Percentiles rank a stretch among this genome's conserved stretches.
Conservation (phyloP, 352 stramenopile species). For the Pilasporangium apinafurcum region DNA sequence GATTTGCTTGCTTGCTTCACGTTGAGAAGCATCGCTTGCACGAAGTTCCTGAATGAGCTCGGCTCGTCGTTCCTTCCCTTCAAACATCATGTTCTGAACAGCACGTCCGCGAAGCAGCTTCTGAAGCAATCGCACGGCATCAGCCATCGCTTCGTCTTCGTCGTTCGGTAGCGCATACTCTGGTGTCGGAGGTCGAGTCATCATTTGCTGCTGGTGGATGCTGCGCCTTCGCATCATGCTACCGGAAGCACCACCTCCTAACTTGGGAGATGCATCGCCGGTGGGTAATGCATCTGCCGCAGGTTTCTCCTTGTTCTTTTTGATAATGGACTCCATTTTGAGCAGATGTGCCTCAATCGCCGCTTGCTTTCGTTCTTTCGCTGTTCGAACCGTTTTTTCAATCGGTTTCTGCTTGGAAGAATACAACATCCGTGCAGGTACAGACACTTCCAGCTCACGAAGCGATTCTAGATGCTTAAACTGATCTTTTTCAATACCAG, state of each 20-base stretch:
- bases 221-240: constrained; percentile 15
- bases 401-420: constrained; percentile 39
- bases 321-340: constrained; percentile 85
- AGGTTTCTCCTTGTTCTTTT: constrained; percentile 40
- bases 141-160: constrained; percentile 42
- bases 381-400: constrained; percentile 48
- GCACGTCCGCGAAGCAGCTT: constrained; percentile 84
- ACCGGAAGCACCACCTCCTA: background rate
- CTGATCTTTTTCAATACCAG: constrained; percentile 42
- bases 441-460: constrained; percentile 49
- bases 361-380: constrained; percentile 73
- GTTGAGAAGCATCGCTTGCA: too few species aligned
- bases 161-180: constrained; percentile 37
- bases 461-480: constrained; percentile 52
- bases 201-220: constrained; percentile 34
- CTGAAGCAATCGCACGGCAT: constrained; percentile 82
- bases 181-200: constrained; percentile 76
- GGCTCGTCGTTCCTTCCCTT: constrained; percentile 80
- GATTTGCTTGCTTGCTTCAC: constrained; percentile 16
- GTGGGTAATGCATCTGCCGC: background rate
- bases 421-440: constrained; percentile 48
- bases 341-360: constrained; percentile 75
- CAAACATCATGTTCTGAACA: constrained; percentile 93
- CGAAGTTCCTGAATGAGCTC: constrained; percentile 88
- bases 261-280: background rate